These are phyloP conservation scores for Tuber microsphaerosporum DNA, from an alignment of 495 filamentous ascomycete species.

Conservation along the genomic window DNA sequence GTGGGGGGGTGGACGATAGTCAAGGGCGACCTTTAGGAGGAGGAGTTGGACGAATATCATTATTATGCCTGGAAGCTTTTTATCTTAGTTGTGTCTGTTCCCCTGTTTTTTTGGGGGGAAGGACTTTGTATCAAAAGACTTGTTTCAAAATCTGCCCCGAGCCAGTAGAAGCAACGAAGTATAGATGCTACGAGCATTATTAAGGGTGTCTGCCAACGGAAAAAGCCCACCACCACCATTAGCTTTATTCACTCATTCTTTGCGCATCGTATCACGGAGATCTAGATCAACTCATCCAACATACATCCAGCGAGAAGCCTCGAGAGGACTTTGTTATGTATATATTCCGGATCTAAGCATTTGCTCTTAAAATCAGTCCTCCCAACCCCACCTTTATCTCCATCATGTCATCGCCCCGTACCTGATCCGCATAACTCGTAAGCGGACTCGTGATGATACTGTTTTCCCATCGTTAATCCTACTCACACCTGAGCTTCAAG, in stretches of 20 bases:
- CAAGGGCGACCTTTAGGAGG: constrained; percentile 82
- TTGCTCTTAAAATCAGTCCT: constrained; percentile 11
- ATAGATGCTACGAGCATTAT: constrained; percentile 97
- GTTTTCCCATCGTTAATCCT: not conserved
- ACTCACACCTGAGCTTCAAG: not conserved
- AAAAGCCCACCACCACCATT: not conserved
- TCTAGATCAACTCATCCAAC: constrained; percentile 14
- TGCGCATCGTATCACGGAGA: not conserved
- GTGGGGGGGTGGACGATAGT: constrained; percentile 59
- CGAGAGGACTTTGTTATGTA: constrained; percentile 70
- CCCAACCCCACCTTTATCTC: not conserved
- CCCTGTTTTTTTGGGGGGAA: not conserved
- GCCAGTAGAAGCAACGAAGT: constrained; percentile 92
- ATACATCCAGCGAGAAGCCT: constrained; percentile 63
- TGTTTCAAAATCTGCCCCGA: constrained; percentile 73
- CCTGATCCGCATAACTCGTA: constrained; percentile 41
- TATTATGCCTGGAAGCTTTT: constrained; percentile 47
- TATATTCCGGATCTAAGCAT: constrained; percentile 69
- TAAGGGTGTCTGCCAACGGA: constrained; percentile 68
- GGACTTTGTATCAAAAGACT: constrained; percentile 72
- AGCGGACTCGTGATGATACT: constrained; percentile 40
- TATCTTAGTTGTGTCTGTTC: not conserved
- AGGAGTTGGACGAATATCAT: constrained; percentile 78
- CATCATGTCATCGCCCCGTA: constrained; percentile 7
- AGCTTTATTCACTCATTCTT: not conserved